These are phyloP conservation scores for Emergomyces orientalis DNA, from an alignment of 2,329 filamentous ascomycete species.

Conservation along the genomic window DNA sequence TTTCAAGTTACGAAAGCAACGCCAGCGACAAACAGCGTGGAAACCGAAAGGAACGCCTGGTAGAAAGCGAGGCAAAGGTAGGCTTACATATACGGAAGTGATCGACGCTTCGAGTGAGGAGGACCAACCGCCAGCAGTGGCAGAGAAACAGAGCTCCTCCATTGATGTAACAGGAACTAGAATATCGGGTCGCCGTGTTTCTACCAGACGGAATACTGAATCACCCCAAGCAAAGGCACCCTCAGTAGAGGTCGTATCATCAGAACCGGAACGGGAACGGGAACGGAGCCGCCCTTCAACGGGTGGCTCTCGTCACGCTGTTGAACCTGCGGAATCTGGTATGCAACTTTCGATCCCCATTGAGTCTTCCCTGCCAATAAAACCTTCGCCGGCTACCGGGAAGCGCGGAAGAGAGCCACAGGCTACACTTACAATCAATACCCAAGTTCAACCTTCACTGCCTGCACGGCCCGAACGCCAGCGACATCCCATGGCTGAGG, in stretches of 20 bases:
- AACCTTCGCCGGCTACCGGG: neutral
- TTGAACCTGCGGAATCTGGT: neutral
- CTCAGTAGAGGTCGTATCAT: neutral
- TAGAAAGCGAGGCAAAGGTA: neutral
- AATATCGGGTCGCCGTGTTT: neutral
- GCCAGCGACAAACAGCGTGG: neutral
- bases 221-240: neutral
- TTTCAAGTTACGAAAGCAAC: slow-evolving; percentile 1
- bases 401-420: neutral
- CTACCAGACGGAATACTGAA: neutral
- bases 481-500: slow-evolving; percentile 14
- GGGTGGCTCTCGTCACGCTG: neutral
- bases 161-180: neutral
- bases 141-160: neutral
- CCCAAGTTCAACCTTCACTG: neutral
- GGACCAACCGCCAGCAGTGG: neutral
- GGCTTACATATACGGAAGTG: neutral
- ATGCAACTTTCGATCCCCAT: neutral
- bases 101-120: neutral
- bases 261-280: neutral
- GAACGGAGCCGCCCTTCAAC: neutral
- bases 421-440: neutral
- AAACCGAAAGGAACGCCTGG: neutral
- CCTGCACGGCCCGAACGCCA: slow-evolving; percentile 5
- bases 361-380: neutral